These are phyloP conservation scores for Capsicum pubescens DNA, from an alignment of 257 asterid species.

Conservation along the genomic window DNA sequence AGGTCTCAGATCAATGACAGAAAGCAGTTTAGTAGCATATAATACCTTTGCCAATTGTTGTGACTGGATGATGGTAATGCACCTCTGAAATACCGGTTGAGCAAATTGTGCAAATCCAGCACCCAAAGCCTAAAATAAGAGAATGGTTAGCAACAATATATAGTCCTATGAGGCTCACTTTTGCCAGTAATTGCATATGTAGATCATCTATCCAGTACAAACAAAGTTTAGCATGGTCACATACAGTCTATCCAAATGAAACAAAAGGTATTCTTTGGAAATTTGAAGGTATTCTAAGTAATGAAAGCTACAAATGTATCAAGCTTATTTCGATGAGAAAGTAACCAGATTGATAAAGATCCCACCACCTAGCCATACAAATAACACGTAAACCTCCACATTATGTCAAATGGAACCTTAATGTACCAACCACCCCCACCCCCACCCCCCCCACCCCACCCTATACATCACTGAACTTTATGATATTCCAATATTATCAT, in stretches of 20 bases:
- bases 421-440: neutral
- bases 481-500: conserved; percentile 6
- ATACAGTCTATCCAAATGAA: neutral
- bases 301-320: neutral
- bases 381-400: neutral
- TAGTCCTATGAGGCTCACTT: neutral
- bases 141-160: conserved; percentile 6
- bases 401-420: neutral
- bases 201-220: conserved; percentile 3
- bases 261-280: neutral
- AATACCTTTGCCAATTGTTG: conserved; percentile 94
- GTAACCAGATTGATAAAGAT: neutral
- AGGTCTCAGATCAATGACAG: conserved; percentile 1
- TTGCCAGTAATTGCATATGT: neutral
- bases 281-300: neutral
- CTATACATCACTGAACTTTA: neutral
- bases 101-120: conserved; percentile 87
- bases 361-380: neutral
- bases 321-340: neutral
- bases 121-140: conserved; percentile 80
- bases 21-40: conserved; percentile 28
- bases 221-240: conserved; percentile 18
- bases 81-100: conserved; percentile 94
- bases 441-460: too few species aligned
- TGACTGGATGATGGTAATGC: conserved; percentile 87